Base-by-base conservation (phyloP, 2,329 filamentous ascomycete species). In the Fusarium protoensiforme region DNA sequence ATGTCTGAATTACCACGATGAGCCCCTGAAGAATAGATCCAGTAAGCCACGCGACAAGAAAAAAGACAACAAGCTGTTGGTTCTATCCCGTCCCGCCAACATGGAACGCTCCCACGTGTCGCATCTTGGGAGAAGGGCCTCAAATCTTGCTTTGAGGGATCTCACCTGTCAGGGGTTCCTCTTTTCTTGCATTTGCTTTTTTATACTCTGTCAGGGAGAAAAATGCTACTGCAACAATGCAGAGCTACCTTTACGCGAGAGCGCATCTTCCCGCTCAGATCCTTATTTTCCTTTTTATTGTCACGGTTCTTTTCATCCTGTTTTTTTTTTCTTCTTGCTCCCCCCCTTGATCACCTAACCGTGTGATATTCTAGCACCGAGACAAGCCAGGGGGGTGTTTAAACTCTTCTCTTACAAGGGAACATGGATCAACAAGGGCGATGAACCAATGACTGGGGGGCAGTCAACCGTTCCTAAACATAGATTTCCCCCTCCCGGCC, bases 21-120 rank as follows among this genome's bases (percentile, higher is more conserved):
- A 56, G 38, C 53, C 53, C 53, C 53, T 56, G 53, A 56, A 56
- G 33, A 56, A 33, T 7, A 46, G 24, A 53, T 54, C 31, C 31
- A 54, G 13, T n/a, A 54, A 36, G 43, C 18, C 48, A 65, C 22
- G 11, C 20, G 61, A 36, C 20, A 61, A 61, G 35, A 41, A 56
- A 29, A 27, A 9, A 48, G 18, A 24, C 61, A 35, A 43, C 38
- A 67, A 59, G 46, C 57, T 73, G 70, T 67, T 73, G 61, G 56
- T 48, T 70, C 66, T 31, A 35, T 71, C 67, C 71, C 64, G 71
- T 73, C 64, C 71, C 71, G 58, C 58, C 36, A 58, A 61, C 58
- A 39, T 74, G 71, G 71, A 65, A 71, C 71, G 29, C 39, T 66
- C 43, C 57, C 71, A 73, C 71, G 71, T 72, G 71, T 61, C 36